Percentiles rank a stretch among this genome's conserved stretches.
phyloP scores from a whole-genome alignment of 2,329 filamentous ascomycete genomes.

The Graphilbum fragrans region DNA sequence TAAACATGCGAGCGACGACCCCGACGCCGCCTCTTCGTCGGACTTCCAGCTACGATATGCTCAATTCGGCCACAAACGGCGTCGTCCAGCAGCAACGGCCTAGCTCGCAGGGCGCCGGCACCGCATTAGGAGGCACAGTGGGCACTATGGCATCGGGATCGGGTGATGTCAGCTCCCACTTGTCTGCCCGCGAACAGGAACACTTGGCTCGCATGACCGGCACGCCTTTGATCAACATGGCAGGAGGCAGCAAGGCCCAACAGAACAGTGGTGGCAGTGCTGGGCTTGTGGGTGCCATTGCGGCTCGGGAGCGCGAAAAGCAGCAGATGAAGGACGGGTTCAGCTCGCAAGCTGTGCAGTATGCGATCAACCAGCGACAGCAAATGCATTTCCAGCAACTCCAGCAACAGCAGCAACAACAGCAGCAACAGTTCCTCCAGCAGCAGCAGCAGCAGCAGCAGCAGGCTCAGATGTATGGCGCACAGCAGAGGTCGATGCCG shows the following conservation, averaged over 20 bases:
- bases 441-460: constrained; percentile 15
- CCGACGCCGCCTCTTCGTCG: constrained; percentile 30
- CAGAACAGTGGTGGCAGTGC: constrained; percentile 38
- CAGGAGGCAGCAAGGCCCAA: constrained; percentile 34
- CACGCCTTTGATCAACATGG: constrained; percentile 60
- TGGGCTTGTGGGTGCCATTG: constrained; percentile 68
- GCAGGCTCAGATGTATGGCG: constrained; percentile 9
- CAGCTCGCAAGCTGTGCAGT: constrained; percentile 58
- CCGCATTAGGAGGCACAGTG: constrained; percentile 25
- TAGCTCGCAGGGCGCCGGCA: constrained; percentile 45
- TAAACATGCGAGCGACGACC: constrained; percentile 24
- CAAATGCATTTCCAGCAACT: constrained; percentile 22
- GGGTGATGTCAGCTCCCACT: constrained; percentile 31
- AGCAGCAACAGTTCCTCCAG: constrained; percentile 19
- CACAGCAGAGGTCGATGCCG: neutral
- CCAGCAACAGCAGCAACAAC: constrained; percentile 19
- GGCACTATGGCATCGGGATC: constrained; percentile 24
- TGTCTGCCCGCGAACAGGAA: constrained; percentile 83
- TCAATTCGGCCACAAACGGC: constrained; percentile 23
- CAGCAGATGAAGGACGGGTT: constrained; percentile 56
- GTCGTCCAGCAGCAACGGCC: constrained; percentile 32
- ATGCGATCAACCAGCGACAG: constrained; percentile 59
- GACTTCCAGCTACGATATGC: constrained; percentile 27
- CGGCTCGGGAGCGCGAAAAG: constrained; percentile 67
- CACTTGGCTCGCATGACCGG: constrained; percentile 76